Conservation (phyloP, 257 asterid genomes). For the Lycium ferocissimum region DNA sequence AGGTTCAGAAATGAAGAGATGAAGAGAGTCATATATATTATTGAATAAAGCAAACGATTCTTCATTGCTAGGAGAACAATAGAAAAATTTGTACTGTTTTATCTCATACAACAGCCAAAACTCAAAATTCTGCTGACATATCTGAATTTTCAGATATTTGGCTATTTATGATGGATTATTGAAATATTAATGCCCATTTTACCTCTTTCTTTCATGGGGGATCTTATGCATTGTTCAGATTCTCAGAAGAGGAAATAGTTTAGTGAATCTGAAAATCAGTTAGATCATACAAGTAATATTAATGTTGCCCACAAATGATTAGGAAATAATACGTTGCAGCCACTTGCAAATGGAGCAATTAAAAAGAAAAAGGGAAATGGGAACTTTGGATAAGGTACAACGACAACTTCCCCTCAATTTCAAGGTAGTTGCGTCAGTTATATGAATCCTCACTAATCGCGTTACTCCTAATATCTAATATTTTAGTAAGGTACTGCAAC, state of each 20-base stretch:
- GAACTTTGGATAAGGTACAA: neutral
- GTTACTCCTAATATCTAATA: neutral
- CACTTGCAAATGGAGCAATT: neutral
- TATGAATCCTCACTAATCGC: slow-evolving; percentile 20
- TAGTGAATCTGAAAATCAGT: no score
- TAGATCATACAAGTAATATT: no score
- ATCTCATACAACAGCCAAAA: slow-evolving; percentile 31
- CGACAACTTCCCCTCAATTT: no score
- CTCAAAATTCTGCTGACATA: slow-evolving; percentile 47
- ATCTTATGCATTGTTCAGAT: no score
- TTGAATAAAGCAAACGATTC: neutral
- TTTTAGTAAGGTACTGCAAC: neutral
- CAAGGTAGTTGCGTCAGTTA: neutral
- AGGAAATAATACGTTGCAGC: neutral
- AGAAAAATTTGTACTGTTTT: slow-evolving; percentile 55
- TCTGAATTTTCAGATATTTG: slow-evolving; percentile 23
- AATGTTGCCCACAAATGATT: slow-evolving; percentile 5
- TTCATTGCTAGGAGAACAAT: slow-evolving; percentile 41
- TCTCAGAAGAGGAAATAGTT: no score
- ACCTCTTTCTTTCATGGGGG: no score
- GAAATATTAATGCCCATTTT: neutral
- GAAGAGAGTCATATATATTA: neutral
- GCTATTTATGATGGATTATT: slow-evolving; percentile 32
- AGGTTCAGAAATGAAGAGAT: neutral
- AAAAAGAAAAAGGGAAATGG: neutral